phyloP scores from a whole-genome alignment of 441 rosid species.

The Populus trichocarpa region DNA sequence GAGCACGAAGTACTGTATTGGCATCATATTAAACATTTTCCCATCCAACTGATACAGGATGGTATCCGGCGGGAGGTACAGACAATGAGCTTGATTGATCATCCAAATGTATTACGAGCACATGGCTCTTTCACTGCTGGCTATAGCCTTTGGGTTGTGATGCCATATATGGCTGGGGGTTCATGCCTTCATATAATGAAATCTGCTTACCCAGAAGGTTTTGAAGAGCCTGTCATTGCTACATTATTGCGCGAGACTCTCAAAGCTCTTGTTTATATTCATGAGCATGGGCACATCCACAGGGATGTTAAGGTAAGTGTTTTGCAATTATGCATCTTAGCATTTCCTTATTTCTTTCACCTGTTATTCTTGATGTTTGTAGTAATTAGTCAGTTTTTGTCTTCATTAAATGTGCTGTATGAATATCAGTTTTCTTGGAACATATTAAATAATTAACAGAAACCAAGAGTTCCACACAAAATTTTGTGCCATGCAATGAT shows the following conservation, averaged over 20 bases:
- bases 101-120: constrained; percentile 89
- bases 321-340: constrained; percentile 8
- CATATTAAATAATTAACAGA: no score
- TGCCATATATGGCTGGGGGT: constrained; percentile 99
- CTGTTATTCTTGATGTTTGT: neutral
- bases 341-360: neutral
- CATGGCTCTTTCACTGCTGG: constrained; percentile 92
- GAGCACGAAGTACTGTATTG: neutral
- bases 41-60: constrained; percentile 52
- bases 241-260: constrained; percentile 87
- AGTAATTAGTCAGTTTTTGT: constrained; percentile 13
- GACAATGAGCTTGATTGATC: constrained; percentile 89
- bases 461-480: neutral
- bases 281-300: constrained; percentile 92
- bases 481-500: neutral
- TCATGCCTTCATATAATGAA: constrained; percentile 97
- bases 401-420: neutral
- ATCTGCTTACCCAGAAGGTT: constrained; percentile 82
- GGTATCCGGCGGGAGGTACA: constrained; percentile 98
- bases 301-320: constrained; percentile 90
- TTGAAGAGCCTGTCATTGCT: constrained; percentile 92
- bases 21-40: neutral
- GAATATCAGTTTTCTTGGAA: neutral
- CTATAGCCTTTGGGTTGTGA: constrained; percentile 94
- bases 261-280: constrained; percentile 97